Percentiles rank a stretch among this genome's conserved stretches.
Evolutionary conservation across 176 grass and related monocot genomes (phyloP).

Genomic region (Oryza longistaminata): DNA sequence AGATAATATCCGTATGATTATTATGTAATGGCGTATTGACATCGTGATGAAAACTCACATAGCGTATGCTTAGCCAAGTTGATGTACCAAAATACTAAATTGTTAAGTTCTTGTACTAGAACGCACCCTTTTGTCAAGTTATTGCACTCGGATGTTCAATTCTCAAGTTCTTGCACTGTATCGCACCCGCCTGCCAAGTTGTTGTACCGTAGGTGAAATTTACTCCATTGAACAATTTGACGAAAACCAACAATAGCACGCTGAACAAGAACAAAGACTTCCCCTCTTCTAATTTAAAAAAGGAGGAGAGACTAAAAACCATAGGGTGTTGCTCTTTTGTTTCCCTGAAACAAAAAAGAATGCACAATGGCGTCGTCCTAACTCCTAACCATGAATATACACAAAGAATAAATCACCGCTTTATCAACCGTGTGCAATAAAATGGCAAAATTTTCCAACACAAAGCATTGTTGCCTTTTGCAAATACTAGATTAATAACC

Average conservation of each 20-base stretch:
- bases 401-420: background rate
- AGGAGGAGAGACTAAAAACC: background rate
- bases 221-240: background rate
- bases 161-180: too few species aligned
- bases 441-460: background rate
- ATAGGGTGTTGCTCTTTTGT: background rate
- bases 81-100: too few species aligned
- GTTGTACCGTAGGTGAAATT: too few species aligned
- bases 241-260: background rate
- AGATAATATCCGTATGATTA: too few species aligned
- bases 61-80: too few species aligned
- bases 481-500: background rate
- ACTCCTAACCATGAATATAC: background rate
- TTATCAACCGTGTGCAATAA: background rate
- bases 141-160: too few species aligned
- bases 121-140: too few species aligned
- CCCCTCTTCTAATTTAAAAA: background rate
- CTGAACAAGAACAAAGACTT: background rate
- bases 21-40: too few species aligned
- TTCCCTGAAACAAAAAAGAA: background rate
- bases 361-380: background rate
- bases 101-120: too few species aligned
- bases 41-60: too few species aligned
- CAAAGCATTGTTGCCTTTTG: background rate
- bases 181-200: too few species aligned